These are phyloP conservation scores for Botryotinia globosa DNA, from an alignment of 2,329 filamentous ascomycete species.

Conservation along the genomic window DNA sequence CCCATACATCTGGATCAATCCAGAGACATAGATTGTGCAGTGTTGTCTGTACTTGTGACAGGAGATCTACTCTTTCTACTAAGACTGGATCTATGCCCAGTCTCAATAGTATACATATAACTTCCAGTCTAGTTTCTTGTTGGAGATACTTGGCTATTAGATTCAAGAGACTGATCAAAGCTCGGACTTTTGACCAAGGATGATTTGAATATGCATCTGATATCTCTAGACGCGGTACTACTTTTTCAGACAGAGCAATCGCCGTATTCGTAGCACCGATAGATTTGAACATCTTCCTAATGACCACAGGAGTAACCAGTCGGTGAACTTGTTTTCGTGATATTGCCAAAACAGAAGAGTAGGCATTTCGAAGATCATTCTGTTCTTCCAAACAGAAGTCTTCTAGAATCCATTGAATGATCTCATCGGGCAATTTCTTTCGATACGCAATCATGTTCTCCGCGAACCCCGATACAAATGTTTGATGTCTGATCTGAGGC, in stretches of 20 bases:
- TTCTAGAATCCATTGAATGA: constrained; percentile 64
- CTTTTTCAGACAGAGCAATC: constrained; percentile 33
- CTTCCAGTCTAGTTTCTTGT: constrained; percentile 36
- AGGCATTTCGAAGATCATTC: constrained; percentile 56
- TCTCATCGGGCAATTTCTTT: constrained; percentile 55
- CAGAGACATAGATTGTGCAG: constrained; percentile 45
- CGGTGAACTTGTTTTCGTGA: constrained; percentile 44
- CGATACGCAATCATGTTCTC: constrained; percentile 50
- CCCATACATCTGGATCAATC: constrained; percentile 42
- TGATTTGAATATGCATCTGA: constrained; percentile 29
- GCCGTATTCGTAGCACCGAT: constrained; percentile 56
- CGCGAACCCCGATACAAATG: constrained; percentile 61
- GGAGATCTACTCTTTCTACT: constrained; percentile 44
- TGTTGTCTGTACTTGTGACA: constrained; percentile 43
- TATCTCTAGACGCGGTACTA: constrained; percentile 26
- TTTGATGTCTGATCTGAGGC: constrained; percentile 51
- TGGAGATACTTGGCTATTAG: constrained; percentile 33
- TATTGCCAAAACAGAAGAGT: constrained; percentile 53
- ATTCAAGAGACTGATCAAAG: constrained; percentile 30
- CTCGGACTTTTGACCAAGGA: constrained; percentile 33
- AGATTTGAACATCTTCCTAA: constrained; percentile 54
- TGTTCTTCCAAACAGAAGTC: constrained; percentile 56
- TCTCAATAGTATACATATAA: constrained; percentile 50
- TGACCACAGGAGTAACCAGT: constrained; percentile 46
- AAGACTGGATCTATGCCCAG: constrained; percentile 55